Conservation (phyloP, 129 eudicot species). For the Artemisia tridentata region DNA sequence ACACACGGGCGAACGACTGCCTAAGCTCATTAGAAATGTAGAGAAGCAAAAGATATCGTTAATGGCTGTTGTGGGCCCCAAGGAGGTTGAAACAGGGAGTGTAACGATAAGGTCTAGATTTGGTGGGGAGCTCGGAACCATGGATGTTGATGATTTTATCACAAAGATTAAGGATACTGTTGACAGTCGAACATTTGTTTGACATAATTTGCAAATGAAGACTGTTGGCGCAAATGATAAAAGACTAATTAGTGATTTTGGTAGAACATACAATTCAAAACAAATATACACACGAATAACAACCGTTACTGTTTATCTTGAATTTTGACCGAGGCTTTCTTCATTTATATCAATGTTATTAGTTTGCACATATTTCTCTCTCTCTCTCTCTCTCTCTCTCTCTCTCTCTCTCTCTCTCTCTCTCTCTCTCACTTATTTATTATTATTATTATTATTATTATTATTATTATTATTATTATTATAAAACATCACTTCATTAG, state of each 20-base stretch:
- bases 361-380: no score
- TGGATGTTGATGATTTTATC: slow-evolving; percentile 63
- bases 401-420: no score
- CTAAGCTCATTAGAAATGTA: slow-evolving; percentile 25
- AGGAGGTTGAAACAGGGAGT: slow-evolving; percentile 76
- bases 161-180: slow-evolving; percentile 47
- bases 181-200: slow-evolving; percentile 58
- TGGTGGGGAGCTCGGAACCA: slow-evolving; percentile 84
- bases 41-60: slow-evolving; percentile 87
- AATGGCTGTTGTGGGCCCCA: slow-evolving; percentile 94
- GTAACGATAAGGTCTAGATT: slow-evolving; percentile 87
- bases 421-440: no score
- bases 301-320: not conserved
- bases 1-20: slow-evolving; percentile 72
- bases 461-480: no score
- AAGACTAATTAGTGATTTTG: slow-evolving; percentile 21
- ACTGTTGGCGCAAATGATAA: slow-evolving; percentile 11
- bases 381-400: no score
- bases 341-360: slow-evolving; percentile 20
- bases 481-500: no score
- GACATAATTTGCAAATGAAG: slow-evolving; percentile 20
- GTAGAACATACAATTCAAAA: slow-evolving; percentile 18
- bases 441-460: no score
- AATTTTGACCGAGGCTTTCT: slow-evolving; percentile 56
- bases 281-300: slow-evolving; percentile 20